Conservation (phyloP, 208 protist genomes). For the Crithidia sp. region DNA sequence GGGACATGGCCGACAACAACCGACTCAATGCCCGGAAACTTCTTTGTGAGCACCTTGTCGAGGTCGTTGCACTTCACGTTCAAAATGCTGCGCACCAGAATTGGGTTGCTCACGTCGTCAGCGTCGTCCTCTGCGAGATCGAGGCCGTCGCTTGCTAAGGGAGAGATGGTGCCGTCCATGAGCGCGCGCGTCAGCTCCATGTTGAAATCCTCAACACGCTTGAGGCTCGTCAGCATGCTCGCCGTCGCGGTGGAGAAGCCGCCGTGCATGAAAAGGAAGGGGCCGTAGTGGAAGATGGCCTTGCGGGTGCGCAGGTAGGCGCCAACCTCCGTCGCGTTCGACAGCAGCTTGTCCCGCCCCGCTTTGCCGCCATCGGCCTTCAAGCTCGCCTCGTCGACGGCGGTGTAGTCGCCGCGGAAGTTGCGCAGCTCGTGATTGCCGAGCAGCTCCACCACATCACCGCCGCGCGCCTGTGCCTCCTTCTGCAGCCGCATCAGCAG, state of each 20-base stretch:
- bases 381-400: conserved; percentile 69
- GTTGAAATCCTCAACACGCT: conserved; percentile 86
- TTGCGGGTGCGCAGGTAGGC: conserved; percentile 79
- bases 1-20: conserved; percentile 92
- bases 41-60: conserved; percentile 62
- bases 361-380: conserved; percentile 52
- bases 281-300: conserved; percentile 78
- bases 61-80: conserved; percentile 85
- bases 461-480: conserved; percentile 67
- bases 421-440: conserved; percentile 94
- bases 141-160: conserved; percentile 59
- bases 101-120: conserved; percentile 80
- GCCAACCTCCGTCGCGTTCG: conserved; percentile 70
- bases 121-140: conserved; percentile 70
- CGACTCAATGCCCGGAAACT: conserved; percentile 77
- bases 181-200: conserved; percentile 62
- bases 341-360: conserved; percentile 67
- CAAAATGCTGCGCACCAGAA: conserved; percentile 83
- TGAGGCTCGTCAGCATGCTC: conserved; percentile 71
- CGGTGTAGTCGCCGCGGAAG: conserved; percentile 80
- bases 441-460: conserved; percentile 86
- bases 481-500: conserved; percentile 81
- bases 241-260: conserved; percentile 83
- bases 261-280: conserved; percentile 92
- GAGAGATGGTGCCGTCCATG: conserved; percentile 66